Evolutionary conservation across 306 rosid species (phyloP).

Genomic region (Argentina anserina): DNA sequence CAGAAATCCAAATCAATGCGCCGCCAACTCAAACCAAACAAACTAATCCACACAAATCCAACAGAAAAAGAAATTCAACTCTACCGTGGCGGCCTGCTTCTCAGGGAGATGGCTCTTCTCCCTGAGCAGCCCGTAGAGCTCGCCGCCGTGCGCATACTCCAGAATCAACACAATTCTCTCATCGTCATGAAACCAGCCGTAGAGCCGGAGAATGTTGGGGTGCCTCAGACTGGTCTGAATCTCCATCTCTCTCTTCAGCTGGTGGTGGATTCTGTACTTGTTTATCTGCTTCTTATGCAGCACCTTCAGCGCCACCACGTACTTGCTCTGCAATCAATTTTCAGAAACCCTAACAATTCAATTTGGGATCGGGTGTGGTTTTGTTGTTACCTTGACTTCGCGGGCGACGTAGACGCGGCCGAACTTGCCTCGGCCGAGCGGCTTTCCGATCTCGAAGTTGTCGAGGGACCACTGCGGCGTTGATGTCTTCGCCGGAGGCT

Average conservation of each 20-base stretch:
- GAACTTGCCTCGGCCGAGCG: slow-evolving; percentile 78
- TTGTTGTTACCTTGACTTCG: slow-evolving; percentile 36
- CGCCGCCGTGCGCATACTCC: slow-evolving; percentile 83
- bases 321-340: slow-evolving; percentile 49
- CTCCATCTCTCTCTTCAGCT: slow-evolving; percentile 82
- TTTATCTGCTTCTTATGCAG: slow-evolving; percentile 70
- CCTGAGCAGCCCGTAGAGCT: slow-evolving; percentile 63
- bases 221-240: slow-evolving; percentile 61
- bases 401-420: slow-evolving; percentile 84
- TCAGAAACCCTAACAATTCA: background rate
- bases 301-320: slow-evolving; percentile 69
- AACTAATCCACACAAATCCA: background rate
- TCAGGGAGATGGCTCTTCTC: slow-evolving; percentile 49
- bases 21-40: background rate
- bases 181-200: slow-evolving; percentile 78
- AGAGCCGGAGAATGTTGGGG: slow-evolving; percentile 62
- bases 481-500: no score
- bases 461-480: slow-evolving; percentile 50
- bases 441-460: slow-evolving; percentile 82
- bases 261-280: slow-evolving; percentile 63
- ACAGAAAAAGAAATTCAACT: background rate
- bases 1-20: background rate
- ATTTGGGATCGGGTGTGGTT: background rate
- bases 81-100: slow-evolving; percentile 75
- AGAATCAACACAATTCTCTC: slow-evolving; percentile 71